A percentile compares a stretch with the other conserved stretches of the same genome.
Conservation (phyloP, 139 green algal species). For the Coccomyxa sp. region DNA sequence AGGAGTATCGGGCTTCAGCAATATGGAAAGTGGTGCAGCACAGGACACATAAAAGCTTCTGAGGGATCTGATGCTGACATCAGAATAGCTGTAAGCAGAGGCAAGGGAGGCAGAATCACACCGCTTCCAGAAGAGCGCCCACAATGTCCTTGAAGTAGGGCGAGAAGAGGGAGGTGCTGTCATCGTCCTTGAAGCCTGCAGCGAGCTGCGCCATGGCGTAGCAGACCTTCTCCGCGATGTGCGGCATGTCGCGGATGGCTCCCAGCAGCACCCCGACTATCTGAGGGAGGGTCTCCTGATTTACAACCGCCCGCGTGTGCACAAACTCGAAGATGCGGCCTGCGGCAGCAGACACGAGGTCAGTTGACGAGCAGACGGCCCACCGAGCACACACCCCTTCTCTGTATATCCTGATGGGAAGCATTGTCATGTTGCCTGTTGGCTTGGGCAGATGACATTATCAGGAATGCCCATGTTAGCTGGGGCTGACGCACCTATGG, state of each 20-base stretch:
- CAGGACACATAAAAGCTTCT: not conserved
- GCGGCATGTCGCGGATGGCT: conserved; percentile 67
- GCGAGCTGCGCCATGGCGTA: conserved; percentile 84
- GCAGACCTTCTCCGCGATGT: conserved; percentile 88
- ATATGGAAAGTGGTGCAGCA: not conserved
- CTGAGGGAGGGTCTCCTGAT: conserved; percentile 46
- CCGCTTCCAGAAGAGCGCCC: conserved; percentile 65
- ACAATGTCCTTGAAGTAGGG: conserved; percentile 88
- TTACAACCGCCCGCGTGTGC: conserved; percentile 58
- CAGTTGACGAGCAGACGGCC: no score
- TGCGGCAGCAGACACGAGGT: conserved; percentile 16
- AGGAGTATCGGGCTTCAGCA: not conserved
- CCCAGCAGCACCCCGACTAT: conserved; percentile 63
- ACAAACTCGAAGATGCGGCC: conserved; percentile 93
- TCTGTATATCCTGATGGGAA: no score
- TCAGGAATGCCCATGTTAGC: not conserved
- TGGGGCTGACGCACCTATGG: conserved; percentile 62
- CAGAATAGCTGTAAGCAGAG: not conserved
- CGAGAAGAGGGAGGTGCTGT: conserved; percentile 51
- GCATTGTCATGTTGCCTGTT: not conserved
- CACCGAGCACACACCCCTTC: not conserved
- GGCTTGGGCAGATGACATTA: not conserved
- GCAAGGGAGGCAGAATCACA: no score
- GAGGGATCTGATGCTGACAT: not conserved
- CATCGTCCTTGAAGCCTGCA: conserved; percentile 48